Conservation (phyloP, 768 basidiomycete species). For the Mycena floridula region DNA sequence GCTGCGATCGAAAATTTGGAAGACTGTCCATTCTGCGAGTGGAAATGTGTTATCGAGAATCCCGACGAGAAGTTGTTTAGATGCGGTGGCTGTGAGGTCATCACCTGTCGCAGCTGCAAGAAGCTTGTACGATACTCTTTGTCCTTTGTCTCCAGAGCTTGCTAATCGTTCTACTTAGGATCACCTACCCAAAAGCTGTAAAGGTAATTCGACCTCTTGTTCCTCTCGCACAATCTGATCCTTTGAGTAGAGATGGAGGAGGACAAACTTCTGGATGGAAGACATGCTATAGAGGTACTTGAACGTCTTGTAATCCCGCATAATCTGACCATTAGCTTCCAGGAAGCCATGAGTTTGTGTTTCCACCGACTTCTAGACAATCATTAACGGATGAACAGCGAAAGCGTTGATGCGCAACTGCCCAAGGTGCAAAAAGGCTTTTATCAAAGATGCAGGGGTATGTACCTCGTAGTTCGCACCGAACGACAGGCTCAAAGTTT, state of each 20-base stretch:
- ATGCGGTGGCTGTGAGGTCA: conserved; percentile 52
- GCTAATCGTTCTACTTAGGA: conserved; percentile 36
- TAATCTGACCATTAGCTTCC: no score
- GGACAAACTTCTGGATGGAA: conserved; percentile 66
- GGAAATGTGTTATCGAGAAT: conserved; percentile 70
- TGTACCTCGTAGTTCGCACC: conserved; percentile 15
- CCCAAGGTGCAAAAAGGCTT: conserved; percentile 80
- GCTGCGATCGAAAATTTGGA: conserved; percentile 78
- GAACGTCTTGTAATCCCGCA: no score
- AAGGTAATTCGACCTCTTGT: conserved; percentile 40
- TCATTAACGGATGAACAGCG: conserved; percentile 32
- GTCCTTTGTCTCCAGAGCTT: conserved; percentile 4
- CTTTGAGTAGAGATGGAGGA: conserved; percentile 56
- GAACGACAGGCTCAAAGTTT: neutral
- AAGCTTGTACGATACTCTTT: conserved; percentile 42
- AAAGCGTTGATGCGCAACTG: conserved; percentile 83
- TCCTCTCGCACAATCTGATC: conserved; percentile 5
- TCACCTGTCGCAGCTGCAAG: conserved; percentile 79
- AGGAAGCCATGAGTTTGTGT: conserved; percentile 87
- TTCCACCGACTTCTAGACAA: conserved; percentile 1
- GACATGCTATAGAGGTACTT: conserved; percentile 76
- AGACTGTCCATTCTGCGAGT: conserved; percentile 90
- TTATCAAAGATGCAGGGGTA: conserved; percentile 77
- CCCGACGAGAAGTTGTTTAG: conserved; percentile 32
- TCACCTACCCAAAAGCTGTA: conserved; percentile 76